Evolutionary conservation across 164 flowering plant genomes (phyloP), one percentile per base, ranked within the genome.

Genomic region (Vitis rupestris): DNA sequence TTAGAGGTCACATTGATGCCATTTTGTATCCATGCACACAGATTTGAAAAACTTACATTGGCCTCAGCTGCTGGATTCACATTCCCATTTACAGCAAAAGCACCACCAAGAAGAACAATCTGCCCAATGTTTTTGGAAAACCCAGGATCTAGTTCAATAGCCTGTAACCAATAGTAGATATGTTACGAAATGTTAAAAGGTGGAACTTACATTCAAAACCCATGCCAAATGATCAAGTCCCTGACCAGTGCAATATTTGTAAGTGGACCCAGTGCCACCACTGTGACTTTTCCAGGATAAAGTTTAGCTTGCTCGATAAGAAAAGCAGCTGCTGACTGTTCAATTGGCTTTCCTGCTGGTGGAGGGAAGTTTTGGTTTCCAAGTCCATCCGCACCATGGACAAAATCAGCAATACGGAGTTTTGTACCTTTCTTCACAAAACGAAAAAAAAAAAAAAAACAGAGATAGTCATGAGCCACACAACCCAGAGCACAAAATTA

Each of bases 41-140:
- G 60, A 31, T 31, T 64, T 37, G 17, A 58, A 29, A 19, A 66
- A 73, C 91, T 76, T 78, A 94, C 98, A 84, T 94, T 94, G 70
- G 99, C 97, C 73, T 94, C 99, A 19, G 97, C 85, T 16, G 99
- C 97, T n/a, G 99, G 97, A 78, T 94, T 92, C 13, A 92, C 99
- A 82, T 92, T 94, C 66, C 98, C 98, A 76, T 91, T 90, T 70
- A 92, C 97, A 49, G 88, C 67, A 84, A 94, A 94, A 64, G 97
- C 93, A 74, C 99, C 99, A 72, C 99, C 99, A 76, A 92, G 97
- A 79, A 94, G 47, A 71, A 85, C 84, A 70, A 94, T 88, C 75
- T 92, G 90, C 57, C 85, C 83, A 65, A 92, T 72, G 66, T 92
- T 94, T 57, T 83, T 83, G n/a, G 81, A 52, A 80, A 94, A 92